Evolutionary conservation across 2,329 filamentous ascomycete genomes (phyloP).

Genomic region (Diplocarpon rosae): DNA sequence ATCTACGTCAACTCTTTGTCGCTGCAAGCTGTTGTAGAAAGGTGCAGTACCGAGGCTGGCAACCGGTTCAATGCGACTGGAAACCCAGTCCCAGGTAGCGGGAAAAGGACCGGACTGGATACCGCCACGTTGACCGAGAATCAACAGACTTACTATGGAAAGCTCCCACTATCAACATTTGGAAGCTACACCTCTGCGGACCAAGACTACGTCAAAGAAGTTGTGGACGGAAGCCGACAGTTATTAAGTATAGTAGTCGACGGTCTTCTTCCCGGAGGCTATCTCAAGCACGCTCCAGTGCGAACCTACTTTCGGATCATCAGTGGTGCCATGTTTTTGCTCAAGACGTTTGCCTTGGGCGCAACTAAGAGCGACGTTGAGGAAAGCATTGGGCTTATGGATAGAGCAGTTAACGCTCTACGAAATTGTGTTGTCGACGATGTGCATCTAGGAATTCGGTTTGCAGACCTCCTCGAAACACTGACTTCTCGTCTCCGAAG

Average conservation of each 20-base stretch:
- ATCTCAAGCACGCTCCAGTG: slow-evolving; percentile 73
- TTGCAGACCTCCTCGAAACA: slow-evolving; percentile 72
- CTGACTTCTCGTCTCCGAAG: slow-evolving; percentile 63
- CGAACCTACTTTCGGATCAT: slow-evolving; percentile 82
- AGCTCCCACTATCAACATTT: slow-evolving; percentile 51
- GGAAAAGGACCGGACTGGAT: slow-evolving; percentile 25
- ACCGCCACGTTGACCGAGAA: slow-evolving; percentile 47
- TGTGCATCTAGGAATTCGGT: slow-evolving; percentile 73
- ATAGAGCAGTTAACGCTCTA: slow-evolving; percentile 61
- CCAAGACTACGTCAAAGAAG: slow-evolving; percentile 63
- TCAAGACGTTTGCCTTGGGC: slow-evolving; percentile 75
- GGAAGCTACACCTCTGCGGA: slow-evolving; percentile 55
- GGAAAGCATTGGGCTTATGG: slow-evolving; percentile 63
- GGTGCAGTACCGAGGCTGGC: slow-evolving; percentile 68
- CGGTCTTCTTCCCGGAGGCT: slow-evolving; percentile 60
- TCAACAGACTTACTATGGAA: slow-evolving; percentile 49
- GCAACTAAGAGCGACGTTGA: slow-evolving; percentile 70
- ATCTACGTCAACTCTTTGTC: slow-evolving; percentile 93
- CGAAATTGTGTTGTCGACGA: slow-evolving; percentile 74
- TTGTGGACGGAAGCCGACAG: slow-evolving; percentile 67
- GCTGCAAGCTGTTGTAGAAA: slow-evolving; percentile 87
- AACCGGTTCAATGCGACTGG: slow-evolving; percentile 27
- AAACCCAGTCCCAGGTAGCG: slow-evolving; percentile 26
- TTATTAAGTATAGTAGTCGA: slow-evolving; percentile 69
- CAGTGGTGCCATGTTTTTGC: slow-evolving; percentile 71